A percentile compares a stretch with the other conserved stretches of the same genome.
phyloP scores from a whole-genome alignment of 2,329 filamentous ascomycete species.

The Aspergillus sp. region DNA sequence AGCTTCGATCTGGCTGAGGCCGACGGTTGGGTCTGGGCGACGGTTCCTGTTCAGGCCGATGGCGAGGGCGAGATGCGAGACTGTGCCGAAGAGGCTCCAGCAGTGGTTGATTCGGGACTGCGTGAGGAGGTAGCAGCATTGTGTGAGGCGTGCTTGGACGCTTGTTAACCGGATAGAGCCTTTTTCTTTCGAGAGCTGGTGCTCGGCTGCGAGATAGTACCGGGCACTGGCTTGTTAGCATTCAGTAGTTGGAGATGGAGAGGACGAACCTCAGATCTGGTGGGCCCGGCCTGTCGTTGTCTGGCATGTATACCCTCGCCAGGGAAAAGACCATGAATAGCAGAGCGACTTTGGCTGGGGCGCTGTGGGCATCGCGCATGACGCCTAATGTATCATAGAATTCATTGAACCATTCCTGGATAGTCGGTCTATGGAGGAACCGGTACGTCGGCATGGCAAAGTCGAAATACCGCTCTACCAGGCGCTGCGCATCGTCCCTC shows the following conservation, averaged over 20 bases:
- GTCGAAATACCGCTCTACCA: conserved; percentile 45
- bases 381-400: conserved; percentile 42
- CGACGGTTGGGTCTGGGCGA: conserved; percentile 7
- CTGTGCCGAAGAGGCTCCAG: conserved; percentile 49
- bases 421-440: conserved; percentile 45
- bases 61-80: conserved; percentile 38
- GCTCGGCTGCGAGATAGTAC: conserved; percentile 15
- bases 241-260: neutral
- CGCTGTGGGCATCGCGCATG: conserved; percentile 41
- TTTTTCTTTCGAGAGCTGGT: conserved; percentile 43
- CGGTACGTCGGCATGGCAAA: conserved; percentile 47
- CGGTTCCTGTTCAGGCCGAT: conserved; percentile 20
- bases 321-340: conserved; percentile 11
- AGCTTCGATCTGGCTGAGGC: conserved; percentile 12
- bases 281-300: conserved; percentile 2
- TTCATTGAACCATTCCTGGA: conserved; percentile 46
- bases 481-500: conserved; percentile 24
- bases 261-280: neutral
- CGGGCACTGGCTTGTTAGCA: neutral
- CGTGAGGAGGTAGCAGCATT: conserved; percentile 47
- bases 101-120: conserved; percentile 50
- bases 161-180: conserved; percentile 41
- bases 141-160: conserved; percentile 43
- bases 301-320: conserved; percentile 3
- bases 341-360: conserved; percentile 31